Evolutionary conservation across 2,329 filamentous ascomycete genomes (phyloP), one percentile per base, ranked within the genome.

Genomic region (Tympanopsis confertula): DNA sequence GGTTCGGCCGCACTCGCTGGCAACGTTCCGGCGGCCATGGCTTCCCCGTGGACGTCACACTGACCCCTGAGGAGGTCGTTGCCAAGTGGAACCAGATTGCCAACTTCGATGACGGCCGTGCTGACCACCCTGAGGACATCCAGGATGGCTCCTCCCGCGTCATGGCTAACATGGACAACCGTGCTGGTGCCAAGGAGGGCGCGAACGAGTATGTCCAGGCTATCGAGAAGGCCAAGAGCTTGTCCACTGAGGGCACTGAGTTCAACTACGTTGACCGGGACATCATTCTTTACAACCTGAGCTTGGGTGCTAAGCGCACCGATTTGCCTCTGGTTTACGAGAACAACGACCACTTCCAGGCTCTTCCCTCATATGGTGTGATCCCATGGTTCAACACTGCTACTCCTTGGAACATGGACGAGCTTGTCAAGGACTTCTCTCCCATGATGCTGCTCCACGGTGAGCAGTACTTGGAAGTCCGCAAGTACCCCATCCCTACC

Each of bases 391-490:
- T 33, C 15, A 33, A 33, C 30, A 33, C 30, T 17, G 30, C 30
- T 15, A 33, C 30, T 18, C 30, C 30, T 15, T 33, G 30, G 30
- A 33, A 33, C 30, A 33, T 33, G 30, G 30, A 33, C 7, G 30
- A 33, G 10, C 10, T 33, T 33, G 30, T 33, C 10, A 15, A 10
- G 10, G 17, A 33, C 30, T 33, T 33, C 30, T 33, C 30, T 5
- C 30, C 30, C 30, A 33, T 33, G 30, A 33, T 33, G 30, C 30
- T 33, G 30, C 30, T 33, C 10, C 30, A 33, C 30, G 91, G 91
- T 55, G 91, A 98, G 70, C 91, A 98, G 62, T 98, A 88, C 65
- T 84, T 98, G 45, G 91, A 98, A 64, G 74, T 98, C 53, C 79
- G 81, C 56, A 86, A 89, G 61, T 93, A 79, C 66, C 91, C 91